Base-by-base conservation (phyloP, 176 grass and related monocot genomes). In the Typha latifolia region DNA sequence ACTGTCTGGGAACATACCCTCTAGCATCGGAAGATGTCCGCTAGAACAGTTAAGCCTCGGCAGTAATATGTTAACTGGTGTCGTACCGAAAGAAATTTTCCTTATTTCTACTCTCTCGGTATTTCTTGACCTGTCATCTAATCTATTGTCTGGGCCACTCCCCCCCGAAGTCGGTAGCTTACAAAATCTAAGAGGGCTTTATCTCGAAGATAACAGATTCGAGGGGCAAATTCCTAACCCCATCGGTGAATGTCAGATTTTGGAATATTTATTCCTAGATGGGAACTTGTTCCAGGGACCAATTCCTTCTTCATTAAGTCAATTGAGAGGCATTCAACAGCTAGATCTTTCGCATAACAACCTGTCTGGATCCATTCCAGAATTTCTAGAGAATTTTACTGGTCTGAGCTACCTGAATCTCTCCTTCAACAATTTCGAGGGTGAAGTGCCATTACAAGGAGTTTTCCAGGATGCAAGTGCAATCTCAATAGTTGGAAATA, bases 371-470 rank as follows among this genome's bases (percentile, higher is more conserved):
- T 21, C 21, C 31, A 72, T 72, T 72, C 69, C 34, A 23, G 6
- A 62, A 3, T 62, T 49, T 61, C 53, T 72, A 23, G 32, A 20
- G 2, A 47, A 10, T 2, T 27, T 72, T 16, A 16, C 12, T 72
- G 51, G 12, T 62, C 32, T 62, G 12, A 22, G 3, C 1, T 18
- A 53, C 51, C 49, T 74, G 5, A 74, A 66, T 32, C 49, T 82
- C 20, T 82, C 76, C 19, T 48, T 16, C 65, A 76, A 83, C 47
- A 57, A 72, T 64, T 43, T 87, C 24, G 55, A 74, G 8, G 81
- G 81, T 0, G 31, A 72, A 66, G 77, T 88, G 7, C 77, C 85
- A 53, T 48, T 32, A 22, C 1, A 24, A 0, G 77, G 81, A 3
- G 8, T 74, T 8, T 88, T 88, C 2, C 16, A 5, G 49, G 74